phyloP scores from a whole-genome alignment of 108 stramenopile species.

The Skeletonema menzelii region DNA sequence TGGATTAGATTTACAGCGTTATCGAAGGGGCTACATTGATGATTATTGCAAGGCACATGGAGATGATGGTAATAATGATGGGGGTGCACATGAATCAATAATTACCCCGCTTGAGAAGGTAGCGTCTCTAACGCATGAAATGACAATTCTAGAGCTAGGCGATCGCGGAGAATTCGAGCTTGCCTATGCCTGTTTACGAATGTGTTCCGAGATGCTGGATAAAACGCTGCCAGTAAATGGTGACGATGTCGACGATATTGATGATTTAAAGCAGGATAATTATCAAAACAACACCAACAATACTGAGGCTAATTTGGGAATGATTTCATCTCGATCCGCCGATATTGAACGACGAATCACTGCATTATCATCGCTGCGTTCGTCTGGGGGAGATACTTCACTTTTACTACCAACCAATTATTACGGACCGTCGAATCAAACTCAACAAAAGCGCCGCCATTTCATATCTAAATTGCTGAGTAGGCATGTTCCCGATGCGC shows the following conservation, averaged over 20 bases:
- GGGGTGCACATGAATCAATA: background rate
- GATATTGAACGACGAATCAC: slow-evolving; percentile 70
- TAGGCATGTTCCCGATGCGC: slow-evolving; percentile 61
- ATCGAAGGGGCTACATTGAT: slow-evolving; percentile 15
- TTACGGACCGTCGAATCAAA: slow-evolving; percentile 44
- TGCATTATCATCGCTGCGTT: slow-evolving; percentile 50
- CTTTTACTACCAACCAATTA: slow-evolving; percentile 44
- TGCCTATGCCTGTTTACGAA: slow-evolving; percentile 48
- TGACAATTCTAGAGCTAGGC: slow-evolving; percentile 63
- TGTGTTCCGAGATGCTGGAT: slow-evolving; percentile 42
- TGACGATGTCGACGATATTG: slow-evolving; percentile 17
- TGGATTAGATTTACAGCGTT: slow-evolving; percentile 34
- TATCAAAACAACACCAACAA: background rate
- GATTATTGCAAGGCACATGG: slow-evolving; percentile 5
- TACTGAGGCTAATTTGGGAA: slow-evolving; percentile 8
- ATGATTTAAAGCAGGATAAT: background rate
- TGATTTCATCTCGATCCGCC: slow-evolving; percentile 37
- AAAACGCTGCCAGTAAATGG: slow-evolving; percentile 2
- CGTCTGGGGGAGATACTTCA: slow-evolving; percentile 8
- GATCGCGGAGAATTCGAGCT: slow-evolving; percentile 49
- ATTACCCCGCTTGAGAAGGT: slow-evolving; percentile 25
- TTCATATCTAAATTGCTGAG: slow-evolving; percentile 60
- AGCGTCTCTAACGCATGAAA: slow-evolving; percentile 55
- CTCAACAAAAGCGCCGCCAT: slow-evolving; percentile 64
- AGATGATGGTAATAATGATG: slow-evolving; percentile 4